These are phyloP conservation scores for Paxillus rubicundulus DNA, from an alignment of 768 basidiomycete species.

Conservation along the genomic window DNA sequence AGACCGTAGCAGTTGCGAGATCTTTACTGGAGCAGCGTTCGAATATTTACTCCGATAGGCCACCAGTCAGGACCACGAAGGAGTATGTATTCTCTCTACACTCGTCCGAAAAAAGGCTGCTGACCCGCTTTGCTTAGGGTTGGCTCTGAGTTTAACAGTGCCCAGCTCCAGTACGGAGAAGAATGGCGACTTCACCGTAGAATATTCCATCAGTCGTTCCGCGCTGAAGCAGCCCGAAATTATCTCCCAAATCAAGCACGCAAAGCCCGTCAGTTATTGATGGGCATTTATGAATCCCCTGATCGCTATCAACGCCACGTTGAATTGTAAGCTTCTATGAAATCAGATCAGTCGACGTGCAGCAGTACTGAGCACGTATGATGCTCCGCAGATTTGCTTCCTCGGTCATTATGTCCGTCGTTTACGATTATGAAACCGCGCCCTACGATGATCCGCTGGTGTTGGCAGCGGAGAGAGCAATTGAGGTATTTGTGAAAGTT, in stretches of 20 bases:
- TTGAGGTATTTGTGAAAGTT: constrained; percentile 22
- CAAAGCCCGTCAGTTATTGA: constrained; percentile 27
- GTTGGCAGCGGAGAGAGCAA: constrained; percentile 30
- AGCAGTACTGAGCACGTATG: constrained; percentile 2
- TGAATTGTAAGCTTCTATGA: constrained; percentile 26
- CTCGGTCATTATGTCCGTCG: constrained; percentile 31
- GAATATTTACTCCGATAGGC: constrained; percentile 38
- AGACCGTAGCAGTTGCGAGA: constrained; percentile 29
- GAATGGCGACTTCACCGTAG: constrained; percentile 32
- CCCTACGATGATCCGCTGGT: constrained; percentile 28
- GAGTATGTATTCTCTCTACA: constrained; percentile 17
- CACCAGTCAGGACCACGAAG: constrained; percentile 25
- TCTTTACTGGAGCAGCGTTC: constrained; percentile 38
- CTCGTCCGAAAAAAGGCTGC: neutral
- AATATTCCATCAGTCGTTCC: constrained; percentile 33
- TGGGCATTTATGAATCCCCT: constrained; percentile 21
- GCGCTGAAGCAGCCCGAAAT: constrained; percentile 24
- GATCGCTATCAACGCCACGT: constrained; percentile 27
- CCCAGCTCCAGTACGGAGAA: constrained; percentile 29
- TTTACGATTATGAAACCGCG: constrained; percentile 33
- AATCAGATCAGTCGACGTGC: neutral
- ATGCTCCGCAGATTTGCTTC: constrained; percentile 28
- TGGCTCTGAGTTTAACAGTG: constrained; percentile 31
- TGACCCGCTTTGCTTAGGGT: constrained; percentile 15
- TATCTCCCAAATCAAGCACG: constrained; percentile 27